Percentiles rank a stretch among this genome's conserved stretches.
Evolutionary conservation across 108 stramenopile species (phyloP).

Genomic region (Skeletonema costatum): DNA sequence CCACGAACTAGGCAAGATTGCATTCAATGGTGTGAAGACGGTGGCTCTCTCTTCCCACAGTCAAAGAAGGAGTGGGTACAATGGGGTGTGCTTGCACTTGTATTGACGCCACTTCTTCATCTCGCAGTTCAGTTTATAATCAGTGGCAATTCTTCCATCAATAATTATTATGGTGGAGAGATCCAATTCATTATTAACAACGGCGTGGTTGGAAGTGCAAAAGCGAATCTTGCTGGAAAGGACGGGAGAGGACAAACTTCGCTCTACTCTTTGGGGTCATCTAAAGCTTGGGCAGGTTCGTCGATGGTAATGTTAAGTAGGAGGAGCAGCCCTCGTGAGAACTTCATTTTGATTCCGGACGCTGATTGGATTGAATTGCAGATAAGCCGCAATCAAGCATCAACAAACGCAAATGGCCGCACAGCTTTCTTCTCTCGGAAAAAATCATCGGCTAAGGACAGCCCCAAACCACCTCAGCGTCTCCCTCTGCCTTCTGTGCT

Average conservation of each 20-base stretch:
- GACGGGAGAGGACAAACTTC: neutral
- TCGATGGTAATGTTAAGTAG: conserved; percentile 39
- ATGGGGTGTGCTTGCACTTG: conserved; percentile 17
- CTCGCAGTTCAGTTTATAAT: neutral
- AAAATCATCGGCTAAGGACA: neutral
- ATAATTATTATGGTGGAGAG: conserved; percentile 18
- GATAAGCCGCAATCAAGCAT: conserved; percentile 17
- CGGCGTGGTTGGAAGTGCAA: neutral
- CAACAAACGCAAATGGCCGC: neutral
- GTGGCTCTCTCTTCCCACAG: conserved; percentile 13
- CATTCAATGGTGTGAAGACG: conserved; percentile 23
- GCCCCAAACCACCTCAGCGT: conserved; percentile 28
- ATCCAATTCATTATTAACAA: conserved; percentile 12
- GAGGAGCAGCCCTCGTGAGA: conserved; percentile 30
- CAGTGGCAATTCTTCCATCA: neutral
- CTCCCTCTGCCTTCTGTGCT: conserved; percentile 27
- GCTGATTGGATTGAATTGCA: conserved; percentile 39
- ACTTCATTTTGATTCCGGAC: conserved; percentile 36
- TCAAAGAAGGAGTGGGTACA: conserved; percentile 18
- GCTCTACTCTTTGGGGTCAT: neutral
- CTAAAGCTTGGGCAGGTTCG: conserved; percentile 21
- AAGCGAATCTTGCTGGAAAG: neutral
- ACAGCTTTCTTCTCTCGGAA: conserved; percentile 1
- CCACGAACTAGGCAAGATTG: conserved; percentile 1
- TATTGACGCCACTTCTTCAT: conserved; percentile 16